These are phyloP conservation scores for Musa schizocarpa DNA, from an alignment of 176 grass and related monocot genomes.

Conservation along the genomic window DNA sequence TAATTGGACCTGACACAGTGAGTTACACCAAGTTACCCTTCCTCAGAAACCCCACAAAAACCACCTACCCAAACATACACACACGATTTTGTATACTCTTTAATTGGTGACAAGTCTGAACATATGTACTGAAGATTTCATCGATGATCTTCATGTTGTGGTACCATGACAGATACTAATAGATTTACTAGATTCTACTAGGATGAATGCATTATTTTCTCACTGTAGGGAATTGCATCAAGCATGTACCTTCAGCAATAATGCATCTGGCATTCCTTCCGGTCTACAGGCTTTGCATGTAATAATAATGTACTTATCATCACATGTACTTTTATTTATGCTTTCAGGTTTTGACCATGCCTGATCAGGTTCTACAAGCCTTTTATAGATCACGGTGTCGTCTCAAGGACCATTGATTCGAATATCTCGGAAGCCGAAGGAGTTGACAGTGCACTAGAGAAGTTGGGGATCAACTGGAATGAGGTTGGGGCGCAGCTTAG, in stretches of 20 bases:
- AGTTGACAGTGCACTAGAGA: slow-evolving; percentile 80
- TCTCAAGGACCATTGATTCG: slow-evolving; percentile 74
- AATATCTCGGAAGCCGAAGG: slow-evolving; percentile 74
- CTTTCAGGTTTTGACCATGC: slow-evolving; percentile 96
- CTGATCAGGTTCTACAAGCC: slow-evolving; percentile 74
- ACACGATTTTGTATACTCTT: too few relatives aligned
- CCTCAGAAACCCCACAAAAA: too few relatives aligned
- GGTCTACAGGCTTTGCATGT: background rate
- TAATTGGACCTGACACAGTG: slow-evolving; percentile 94
- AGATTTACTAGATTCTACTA: background rate
- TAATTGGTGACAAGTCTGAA: too few relatives aligned
- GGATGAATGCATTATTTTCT: background rate
- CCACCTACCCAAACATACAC: too few relatives aligned
- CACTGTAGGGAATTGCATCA: background rate
- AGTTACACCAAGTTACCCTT: slow-evolving; percentile 10
- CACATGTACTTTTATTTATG: background rate
- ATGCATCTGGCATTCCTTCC: background rate
- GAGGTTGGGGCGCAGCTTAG: slow-evolving; percentile 76
- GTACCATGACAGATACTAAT: background rate
- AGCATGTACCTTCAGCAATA: background rate
- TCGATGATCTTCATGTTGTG: background rate
- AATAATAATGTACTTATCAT: background rate
- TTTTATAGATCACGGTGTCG: slow-evolving; percentile 76
- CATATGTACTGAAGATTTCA: too few relatives aligned
- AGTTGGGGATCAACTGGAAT: slow-evolving; percentile 75